These are phyloP conservation scores for Kwoniella europaea DNA, from an alignment of 768 basidiomycete species.

Conservation along the genomic window DNA sequence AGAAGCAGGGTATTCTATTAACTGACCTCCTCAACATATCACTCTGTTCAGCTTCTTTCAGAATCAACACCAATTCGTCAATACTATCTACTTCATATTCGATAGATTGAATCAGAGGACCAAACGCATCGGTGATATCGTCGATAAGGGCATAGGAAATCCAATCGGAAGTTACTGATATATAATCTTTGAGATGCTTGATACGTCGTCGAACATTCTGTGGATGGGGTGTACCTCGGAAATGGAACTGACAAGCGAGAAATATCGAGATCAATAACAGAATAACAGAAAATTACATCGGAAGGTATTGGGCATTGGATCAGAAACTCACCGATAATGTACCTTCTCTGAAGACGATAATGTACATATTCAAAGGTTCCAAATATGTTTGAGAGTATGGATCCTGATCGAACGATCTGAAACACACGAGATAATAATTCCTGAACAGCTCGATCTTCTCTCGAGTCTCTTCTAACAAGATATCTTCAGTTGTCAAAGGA, in stretches of 20 bases:
- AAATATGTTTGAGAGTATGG: conserved; percentile 95
- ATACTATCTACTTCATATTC: conserved; percentile 99
- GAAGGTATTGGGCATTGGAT: not conserved
- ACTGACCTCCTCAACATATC: conserved; percentile 85
- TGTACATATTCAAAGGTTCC: conserved; percentile 99
- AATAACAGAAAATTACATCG: no score
- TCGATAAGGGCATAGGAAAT: conserved; percentile 99
- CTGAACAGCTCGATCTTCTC: conserved; percentile 99
- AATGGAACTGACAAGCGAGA: conserved; percentile 76
- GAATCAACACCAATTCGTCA: conserved; percentile 93
- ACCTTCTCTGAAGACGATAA: conserved; percentile 97
- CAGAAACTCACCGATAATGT: conserved; percentile 76
- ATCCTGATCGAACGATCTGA: conserved; percentile 98
- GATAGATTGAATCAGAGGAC: conserved; percentile 95
- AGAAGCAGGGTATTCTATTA: not conserved
- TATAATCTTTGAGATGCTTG: conserved; percentile 98
- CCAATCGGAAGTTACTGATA: conserved; percentile 98
- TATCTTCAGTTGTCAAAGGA: conserved; percentile 98
- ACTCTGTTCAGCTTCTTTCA: conserved; percentile 93
- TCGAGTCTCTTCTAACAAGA: conserved; percentile 98
- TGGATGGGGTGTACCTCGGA: conserved; percentile 94
- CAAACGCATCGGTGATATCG: conserved; percentile 99
- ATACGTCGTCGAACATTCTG: conserved; percentile 97
- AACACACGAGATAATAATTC: conserved; percentile 98
- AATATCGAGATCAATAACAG: not conserved